A percentile compares a stretch with the other conserved stretches of the same genome.
Evolutionary conservation across 2,329 filamentous ascomycete genomes (phyloP).

Genomic region (Ilyonectria sp.): DNA sequence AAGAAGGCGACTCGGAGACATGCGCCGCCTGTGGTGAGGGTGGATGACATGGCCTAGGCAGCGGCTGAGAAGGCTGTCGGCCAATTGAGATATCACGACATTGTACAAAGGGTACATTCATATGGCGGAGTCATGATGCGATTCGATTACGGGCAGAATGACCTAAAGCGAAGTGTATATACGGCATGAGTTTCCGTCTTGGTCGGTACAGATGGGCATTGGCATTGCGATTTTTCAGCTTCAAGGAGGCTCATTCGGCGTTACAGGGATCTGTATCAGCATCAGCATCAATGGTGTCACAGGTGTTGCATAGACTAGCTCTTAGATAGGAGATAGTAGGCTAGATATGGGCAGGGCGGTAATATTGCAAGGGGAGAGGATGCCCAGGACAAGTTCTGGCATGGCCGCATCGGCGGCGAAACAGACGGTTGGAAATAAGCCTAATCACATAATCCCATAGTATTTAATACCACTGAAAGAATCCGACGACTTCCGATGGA

Average conservation of each 20-base stretch:
- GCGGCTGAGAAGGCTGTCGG: background rate
- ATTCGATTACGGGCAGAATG: constrained; percentile 10
- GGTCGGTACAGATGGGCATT: constrained; percentile 3
- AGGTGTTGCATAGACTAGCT: constrained; percentile 20
- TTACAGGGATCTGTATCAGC: constrained; percentile 18
- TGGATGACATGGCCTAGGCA: constrained; percentile 62
- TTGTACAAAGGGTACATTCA: background rate
- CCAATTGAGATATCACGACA: background rate
- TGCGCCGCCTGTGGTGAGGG: constrained; percentile 58
- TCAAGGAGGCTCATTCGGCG: constrained; percentile 24
- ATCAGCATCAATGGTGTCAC: constrained; percentile 21
- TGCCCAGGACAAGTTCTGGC: constrained; percentile 6
- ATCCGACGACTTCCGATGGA: background rate
- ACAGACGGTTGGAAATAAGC: constrained; percentile 28
- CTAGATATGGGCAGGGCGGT: background rate
- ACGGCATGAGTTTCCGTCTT: constrained; percentile 19
- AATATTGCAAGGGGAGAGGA: background rate
- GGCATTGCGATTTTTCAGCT: constrained; percentile 11
- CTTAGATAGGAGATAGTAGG: constrained; percentile 22
- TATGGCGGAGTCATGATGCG: constrained; percentile 1
- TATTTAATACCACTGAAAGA: constrained; percentile 37
- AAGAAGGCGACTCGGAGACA: constrained; percentile 74
- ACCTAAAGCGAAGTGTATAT: background rate
- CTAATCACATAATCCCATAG: constrained; percentile 40
- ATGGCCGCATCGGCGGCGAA: background rate